A percentile compares a stretch with the other conserved stretches of the same genome.
Conservation (phyloP, 2,329 filamentous ascomycete species). For the Juglanconis sp. region DNA sequence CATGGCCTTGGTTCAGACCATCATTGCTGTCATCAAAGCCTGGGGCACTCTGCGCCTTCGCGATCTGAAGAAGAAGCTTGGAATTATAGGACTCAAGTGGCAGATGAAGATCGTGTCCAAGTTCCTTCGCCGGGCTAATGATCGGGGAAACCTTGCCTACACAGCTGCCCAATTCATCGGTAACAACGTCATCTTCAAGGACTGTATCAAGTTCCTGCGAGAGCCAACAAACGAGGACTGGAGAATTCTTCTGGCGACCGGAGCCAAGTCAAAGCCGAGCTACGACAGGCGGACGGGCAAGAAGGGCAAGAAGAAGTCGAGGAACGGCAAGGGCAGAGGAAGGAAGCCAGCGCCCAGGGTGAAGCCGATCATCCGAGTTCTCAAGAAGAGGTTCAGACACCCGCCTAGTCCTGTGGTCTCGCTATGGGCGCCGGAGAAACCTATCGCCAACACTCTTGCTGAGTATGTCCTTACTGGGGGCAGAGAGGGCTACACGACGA, state of each 20-base stretch:
- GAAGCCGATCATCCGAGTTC: slow-evolving; percentile 1
- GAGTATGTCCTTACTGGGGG: slow-evolving; percentile 32
- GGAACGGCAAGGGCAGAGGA: slow-evolving; percentile 3
- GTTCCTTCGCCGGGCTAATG: slow-evolving; percentile 55
- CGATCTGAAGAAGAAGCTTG: slow-evolving; percentile 57
- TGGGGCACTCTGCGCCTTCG: slow-evolving; percentile 57
- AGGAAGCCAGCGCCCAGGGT: not conserved
- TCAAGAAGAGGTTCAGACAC: slow-evolving; percentile 13
- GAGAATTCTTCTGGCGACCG: slow-evolving; percentile 52
- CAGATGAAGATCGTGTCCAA: slow-evolving; percentile 60
- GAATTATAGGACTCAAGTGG: slow-evolving; percentile 51
- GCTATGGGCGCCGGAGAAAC: slow-evolving; percentile 32
- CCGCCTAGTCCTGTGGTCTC: slow-evolving; percentile 8
- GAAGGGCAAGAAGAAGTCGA: slow-evolving; percentile 19
- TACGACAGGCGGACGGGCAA: slow-evolving; percentile 21
- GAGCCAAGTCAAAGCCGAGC: slow-evolving; percentile 32
- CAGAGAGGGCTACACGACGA: slow-evolving; percentile 31
- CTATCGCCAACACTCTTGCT: slow-evolving; percentile 32
- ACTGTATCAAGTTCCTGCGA: slow-evolving; percentile 57
- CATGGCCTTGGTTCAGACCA: slow-evolving; percentile 52
- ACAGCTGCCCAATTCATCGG: slow-evolving; percentile 53
- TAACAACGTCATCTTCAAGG: slow-evolving; percentile 51
- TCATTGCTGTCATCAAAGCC: slow-evolving; percentile 54
- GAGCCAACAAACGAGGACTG: slow-evolving; percentile 57
- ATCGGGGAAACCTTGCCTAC: slow-evolving; percentile 53